These are phyloP conservation scores for Metschnikowia shivogae DNA, from an alignment of 805 yeast species.

Conservation along the genomic window DNA sequence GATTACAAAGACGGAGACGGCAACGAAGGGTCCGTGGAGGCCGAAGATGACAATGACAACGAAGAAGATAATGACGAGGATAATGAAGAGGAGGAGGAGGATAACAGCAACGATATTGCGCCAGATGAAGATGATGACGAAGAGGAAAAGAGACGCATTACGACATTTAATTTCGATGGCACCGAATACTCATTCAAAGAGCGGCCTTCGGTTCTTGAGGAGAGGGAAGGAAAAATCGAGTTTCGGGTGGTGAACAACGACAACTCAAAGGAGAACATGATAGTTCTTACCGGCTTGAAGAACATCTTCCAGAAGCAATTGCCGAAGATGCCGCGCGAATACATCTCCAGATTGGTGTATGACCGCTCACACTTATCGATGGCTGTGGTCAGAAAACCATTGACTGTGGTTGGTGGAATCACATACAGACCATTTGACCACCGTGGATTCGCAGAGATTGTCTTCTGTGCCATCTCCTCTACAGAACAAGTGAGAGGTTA, in stretches of 20 bases:
- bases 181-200: conserved; percentile 79
- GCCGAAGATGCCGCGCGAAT: conserved; percentile 98
- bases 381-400: conserved; percentile 91
- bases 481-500: conserved; percentile 98
- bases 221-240: conserved; percentile 87
- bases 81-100: conserved; percentile 32
- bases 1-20: conserved; percentile 9
- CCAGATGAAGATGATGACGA: conserved; percentile 37
- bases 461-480: conserved; percentile 95
- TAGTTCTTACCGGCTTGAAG: conserved; percentile 90
- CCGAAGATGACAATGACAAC: conserved; percentile 8
- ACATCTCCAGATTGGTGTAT: conserved; percentile 89
- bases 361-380: conserved; percentile 92
- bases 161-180: conserved; percentile 68
- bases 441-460: conserved; percentile 94
- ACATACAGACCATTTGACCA: conserved; percentile 92
- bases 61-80: conserved; percentile 22
- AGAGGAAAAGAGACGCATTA: conserved; percentile 39
- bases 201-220: conserved; percentile 91
- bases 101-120: conserved; percentile 35
- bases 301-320: conserved; percentile 95
- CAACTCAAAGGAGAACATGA: conserved; percentile 77
- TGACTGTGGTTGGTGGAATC: conserved; percentile 96
- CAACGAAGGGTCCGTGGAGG: conserved; percentile 2
- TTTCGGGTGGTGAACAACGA: conserved; percentile 96